Evolutionary conservation across 208 protist genomes (phyloP).

Genomic region (Trypanosoma theileri): DNA sequence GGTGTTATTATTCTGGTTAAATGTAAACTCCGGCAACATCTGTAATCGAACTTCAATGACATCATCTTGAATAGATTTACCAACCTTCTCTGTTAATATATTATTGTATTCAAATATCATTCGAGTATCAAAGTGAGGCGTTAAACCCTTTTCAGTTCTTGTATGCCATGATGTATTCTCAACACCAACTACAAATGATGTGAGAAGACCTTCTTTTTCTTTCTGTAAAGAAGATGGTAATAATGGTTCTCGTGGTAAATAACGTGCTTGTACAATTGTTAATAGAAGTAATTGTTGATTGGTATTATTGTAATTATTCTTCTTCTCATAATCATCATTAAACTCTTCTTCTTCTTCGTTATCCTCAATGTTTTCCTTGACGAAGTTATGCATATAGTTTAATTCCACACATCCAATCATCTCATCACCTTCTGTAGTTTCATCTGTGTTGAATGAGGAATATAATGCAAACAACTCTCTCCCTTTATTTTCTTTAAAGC

Average conservation of each 20-base stretch:
- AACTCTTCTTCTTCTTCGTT: not conserved
- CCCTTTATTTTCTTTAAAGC: constrained; percentile 13
- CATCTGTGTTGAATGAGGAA: constrained; percentile 10
- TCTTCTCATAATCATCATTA: no score
- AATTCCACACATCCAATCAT: constrained; percentile 42
- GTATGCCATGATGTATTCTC: constrained; percentile 23
- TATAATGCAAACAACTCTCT: constrained; percentile 20
- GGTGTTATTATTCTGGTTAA: not conserved
- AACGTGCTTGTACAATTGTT: not conserved
- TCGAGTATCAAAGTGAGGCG: constrained; percentile 18
- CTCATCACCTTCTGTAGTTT: constrained; percentile 13
- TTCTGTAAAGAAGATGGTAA: not conserved
- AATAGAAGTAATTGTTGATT: not conserved
- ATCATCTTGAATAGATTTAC: not conserved
- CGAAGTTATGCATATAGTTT: constrained; percentile 53
- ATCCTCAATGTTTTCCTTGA: not conserved
- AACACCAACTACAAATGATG: constrained; percentile 26
- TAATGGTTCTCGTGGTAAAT: not conserved
- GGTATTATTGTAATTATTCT: not conserved
- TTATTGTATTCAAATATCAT: constrained; percentile 20
- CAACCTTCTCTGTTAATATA: not conserved
- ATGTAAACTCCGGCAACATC: constrained; percentile 5
- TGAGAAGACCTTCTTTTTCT: not conserved
- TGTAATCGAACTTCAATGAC: constrained; percentile 17
- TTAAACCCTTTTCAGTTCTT: not conserved